These are phyloP conservation scores for Dioscorea alata DNA, from an alignment of 106 monocot genomes.

Conservation along the genomic window DNA sequence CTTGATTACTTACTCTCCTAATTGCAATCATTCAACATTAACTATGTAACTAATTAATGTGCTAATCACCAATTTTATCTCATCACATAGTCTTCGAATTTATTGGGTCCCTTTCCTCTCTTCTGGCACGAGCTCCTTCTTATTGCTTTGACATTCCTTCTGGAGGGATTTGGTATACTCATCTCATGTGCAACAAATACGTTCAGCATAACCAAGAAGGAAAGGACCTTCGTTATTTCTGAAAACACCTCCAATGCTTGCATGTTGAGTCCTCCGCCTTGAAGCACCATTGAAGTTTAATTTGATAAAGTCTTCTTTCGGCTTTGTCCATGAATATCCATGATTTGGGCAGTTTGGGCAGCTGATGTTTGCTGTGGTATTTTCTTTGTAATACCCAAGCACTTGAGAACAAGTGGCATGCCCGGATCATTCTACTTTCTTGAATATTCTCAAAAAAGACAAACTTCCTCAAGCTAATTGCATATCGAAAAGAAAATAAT, in stretches of 20 bases:
- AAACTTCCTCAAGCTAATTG: background rate
- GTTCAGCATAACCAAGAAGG: conserved; percentile 46
- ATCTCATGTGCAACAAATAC: too few relatives aligned
- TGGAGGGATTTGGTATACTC: too few relatives aligned
- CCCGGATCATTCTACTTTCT: background rate
- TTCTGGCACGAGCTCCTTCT: too few relatives aligned
- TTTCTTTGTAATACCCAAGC: background rate
- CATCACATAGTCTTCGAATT: too few relatives aligned
- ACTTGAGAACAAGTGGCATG: background rate
- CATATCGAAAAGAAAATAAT: too few relatives aligned
- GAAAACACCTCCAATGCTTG: conserved; percentile 60
- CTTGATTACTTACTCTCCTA: too few relatives aligned
- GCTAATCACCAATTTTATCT: too few relatives aligned
- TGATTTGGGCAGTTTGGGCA: too few relatives aligned
- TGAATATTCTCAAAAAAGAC: background rate
- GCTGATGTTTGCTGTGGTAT: conserved; percentile 4
- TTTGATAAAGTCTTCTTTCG: conserved; percentile 29
- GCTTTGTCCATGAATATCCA: conserved; percentile 31
- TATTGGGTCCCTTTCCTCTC: too few relatives aligned
- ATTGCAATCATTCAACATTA: too few relatives aligned
- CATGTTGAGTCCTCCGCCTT: conserved; percentile 13
- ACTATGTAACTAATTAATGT: too few relatives aligned
- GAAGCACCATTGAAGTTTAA: conserved; percentile 54
- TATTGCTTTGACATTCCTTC: too few relatives aligned
- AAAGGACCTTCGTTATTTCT: conserved; percentile 46